Conservation (phyloP, 1,139 yeast species). For the Scheffersomyces insectosa region DNA sequence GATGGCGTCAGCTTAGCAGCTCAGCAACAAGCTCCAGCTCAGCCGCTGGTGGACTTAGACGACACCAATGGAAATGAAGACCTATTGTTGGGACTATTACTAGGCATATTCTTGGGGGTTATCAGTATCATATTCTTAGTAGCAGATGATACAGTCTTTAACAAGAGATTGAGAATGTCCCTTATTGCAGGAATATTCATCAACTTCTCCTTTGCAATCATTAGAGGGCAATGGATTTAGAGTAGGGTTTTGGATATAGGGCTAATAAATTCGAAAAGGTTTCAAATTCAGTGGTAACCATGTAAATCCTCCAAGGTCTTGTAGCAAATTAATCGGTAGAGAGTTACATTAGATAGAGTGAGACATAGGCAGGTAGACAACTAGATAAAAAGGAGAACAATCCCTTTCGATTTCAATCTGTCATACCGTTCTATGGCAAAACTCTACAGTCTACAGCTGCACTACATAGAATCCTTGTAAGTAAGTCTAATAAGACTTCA, state of each 20-base stretch:
- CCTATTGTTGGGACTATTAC: slow-evolving; percentile 58
- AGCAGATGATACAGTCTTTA: slow-evolving; percentile 57
- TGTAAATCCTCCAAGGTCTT: too few species aligned
- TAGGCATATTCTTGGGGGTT: slow-evolving; percentile 68
- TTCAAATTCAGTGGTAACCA: too few species aligned
- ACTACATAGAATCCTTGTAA: too few species aligned
- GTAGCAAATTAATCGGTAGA: too few species aligned
- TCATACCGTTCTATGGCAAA: not conserved
- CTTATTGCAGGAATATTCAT: slow-evolving; percentile 60
- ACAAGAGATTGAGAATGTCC: slow-evolving; percentile 60
- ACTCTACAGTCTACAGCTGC: not conserved
- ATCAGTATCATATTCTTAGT: slow-evolving; percentile 56
- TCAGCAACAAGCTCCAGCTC: slow-evolving; percentile 13
- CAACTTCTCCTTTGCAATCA: slow-evolving; percentile 58
- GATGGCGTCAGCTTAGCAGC: slow-evolving; percentile 8
- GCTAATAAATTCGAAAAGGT: too few species aligned
- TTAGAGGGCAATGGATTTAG: slow-evolving; percentile 50
- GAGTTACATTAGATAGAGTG: not conserved
- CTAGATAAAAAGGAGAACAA: not conserved
- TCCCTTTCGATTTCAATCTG: not conserved
- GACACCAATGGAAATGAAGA: slow-evolving; percentile 53
- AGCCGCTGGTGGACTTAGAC: slow-evolving; percentile 30
- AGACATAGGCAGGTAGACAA: not conserved
- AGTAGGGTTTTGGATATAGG: not conserved
- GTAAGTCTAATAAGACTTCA: not conserved